Evolutionary conservation across 768 basidiomycete species (phyloP).

Genomic region (Pisolithus sp.): DNA sequence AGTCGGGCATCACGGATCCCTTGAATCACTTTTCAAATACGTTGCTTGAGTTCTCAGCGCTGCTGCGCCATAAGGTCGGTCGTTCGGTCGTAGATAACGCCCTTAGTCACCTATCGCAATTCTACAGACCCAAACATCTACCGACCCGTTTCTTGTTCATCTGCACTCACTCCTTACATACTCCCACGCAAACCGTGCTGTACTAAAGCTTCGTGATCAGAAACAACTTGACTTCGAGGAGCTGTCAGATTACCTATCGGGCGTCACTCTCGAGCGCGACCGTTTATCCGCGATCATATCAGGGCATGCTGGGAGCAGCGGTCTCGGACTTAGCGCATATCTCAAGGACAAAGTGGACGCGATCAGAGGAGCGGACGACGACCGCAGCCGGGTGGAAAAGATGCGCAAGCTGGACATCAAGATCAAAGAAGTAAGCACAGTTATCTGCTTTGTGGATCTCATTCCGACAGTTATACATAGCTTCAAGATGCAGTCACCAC

Average conservation of each 20-base stretch:
- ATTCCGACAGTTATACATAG: conserved; percentile 33
- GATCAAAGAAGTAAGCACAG: conserved; percentile 79
- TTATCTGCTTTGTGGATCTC: neutral
- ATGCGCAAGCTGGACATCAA: conserved; percentile 88
- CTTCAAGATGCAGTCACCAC: conserved; percentile 94
- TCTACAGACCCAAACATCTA: conserved; percentile 76
- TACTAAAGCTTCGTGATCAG: conserved; percentile 92
- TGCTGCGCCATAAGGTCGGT: conserved; percentile 76
- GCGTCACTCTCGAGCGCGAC: conserved; percentile 90
- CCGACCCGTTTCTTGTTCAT: conserved; percentile 86
- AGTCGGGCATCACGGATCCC: conserved; percentile 97
- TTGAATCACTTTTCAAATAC: conserved; percentile 96
- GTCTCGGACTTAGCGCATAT: conserved; percentile 82
- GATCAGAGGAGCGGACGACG: conserved; percentile 88
- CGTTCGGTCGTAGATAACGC: neutral
- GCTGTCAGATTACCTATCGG: conserved; percentile 88
- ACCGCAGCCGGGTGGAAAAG: conserved; percentile 86
- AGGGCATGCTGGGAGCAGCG: conserved; percentile 81
- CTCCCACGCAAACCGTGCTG: conserved; percentile 87
- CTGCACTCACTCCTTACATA: conserved; percentile 91
- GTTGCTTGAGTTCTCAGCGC: conserved; percentile 87
- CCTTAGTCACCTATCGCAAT: neutral
- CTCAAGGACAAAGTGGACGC: conserved; percentile 89
- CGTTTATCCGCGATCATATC: conserved; percentile 82
- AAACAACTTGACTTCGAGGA: conserved; percentile 99